These are phyloP conservation scores for Nephelium lappaceum DNA, from an alignment of 345 rosid genomes.

Conservation along the genomic window DNA sequence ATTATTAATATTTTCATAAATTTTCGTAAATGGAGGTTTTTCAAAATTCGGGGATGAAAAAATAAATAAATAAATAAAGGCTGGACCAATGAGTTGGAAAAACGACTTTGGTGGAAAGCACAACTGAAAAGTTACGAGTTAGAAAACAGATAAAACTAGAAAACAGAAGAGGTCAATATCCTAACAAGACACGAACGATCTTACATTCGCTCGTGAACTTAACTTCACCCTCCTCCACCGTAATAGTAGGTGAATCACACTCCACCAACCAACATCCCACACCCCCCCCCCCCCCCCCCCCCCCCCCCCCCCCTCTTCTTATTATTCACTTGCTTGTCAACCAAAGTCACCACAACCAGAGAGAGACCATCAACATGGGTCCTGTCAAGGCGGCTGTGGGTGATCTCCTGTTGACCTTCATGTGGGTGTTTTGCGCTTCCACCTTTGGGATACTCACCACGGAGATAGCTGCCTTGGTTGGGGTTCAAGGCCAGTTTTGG, in stretches of 20 bases:
- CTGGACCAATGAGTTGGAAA: no score
- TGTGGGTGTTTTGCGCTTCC: constrained; percentile 77
- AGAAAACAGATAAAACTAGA: no score
- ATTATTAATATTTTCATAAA: no score
- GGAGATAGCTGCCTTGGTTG: constrained; percentile 49
- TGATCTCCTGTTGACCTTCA: constrained; percentile 62
- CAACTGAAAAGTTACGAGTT: no score
- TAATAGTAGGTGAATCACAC: background rate
- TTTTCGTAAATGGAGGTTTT: no score
- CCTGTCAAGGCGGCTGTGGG: constrained; percentile 66
- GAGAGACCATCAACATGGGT: constrained; percentile 38
- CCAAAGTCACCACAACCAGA: background rate
- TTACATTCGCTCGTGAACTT: background rate
- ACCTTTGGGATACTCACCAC: constrained; percentile 63
- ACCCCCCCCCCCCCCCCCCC: no score
- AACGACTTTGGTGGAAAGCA: no score
- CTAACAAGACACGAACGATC: background rate
- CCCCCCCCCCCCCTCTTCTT: no score
- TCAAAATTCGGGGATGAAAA: no score
- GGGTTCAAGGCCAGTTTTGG: constrained; percentile 52
- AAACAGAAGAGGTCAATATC: background rate
- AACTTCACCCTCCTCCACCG: background rate
- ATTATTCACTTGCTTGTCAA: background rate
- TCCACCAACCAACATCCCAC: no score
- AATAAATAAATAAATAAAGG: no score